Evolutionary conservation across 2,329 filamentous ascomycete species (phyloP).

Genomic region (Talaromyces piceae): DNA sequence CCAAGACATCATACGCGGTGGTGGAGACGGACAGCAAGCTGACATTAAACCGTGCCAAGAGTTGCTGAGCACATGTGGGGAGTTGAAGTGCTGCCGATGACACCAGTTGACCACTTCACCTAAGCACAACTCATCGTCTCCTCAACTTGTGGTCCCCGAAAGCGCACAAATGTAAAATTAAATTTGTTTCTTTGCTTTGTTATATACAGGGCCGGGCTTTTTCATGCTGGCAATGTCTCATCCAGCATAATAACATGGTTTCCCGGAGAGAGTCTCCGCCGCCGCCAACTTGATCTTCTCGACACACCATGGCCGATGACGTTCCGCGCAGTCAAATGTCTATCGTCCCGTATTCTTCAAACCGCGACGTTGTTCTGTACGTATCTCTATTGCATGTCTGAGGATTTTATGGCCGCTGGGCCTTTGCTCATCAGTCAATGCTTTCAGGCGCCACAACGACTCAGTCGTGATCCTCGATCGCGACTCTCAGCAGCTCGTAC

Average conservation of each 20-base stretch:
- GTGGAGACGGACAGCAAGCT: not conserved
- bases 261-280: slow-evolving; percentile 5
- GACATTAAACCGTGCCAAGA: not conserved
- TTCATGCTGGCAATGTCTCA: not conserved
- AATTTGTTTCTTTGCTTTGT: not conserved
- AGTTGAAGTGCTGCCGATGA: not conserved
- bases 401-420: not conserved
- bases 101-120: not conserved
- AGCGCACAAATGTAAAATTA: not conserved
- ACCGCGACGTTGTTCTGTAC: slow-evolving; percentile 40
- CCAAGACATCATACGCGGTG: no score
- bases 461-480: slow-evolving; percentile 88
- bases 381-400: slow-evolving; percentile 14
- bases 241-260: not conserved
- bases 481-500: slow-evolving; percentile 73
- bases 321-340: slow-evolving; percentile 29
- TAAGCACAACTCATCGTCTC: not conserved
- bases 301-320: slow-evolving; percentile 26
- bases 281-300: not conserved
- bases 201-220: not conserved
- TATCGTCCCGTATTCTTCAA: slow-evolving; percentile 36
- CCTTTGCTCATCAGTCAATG: not conserved
- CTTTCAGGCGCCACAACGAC: slow-evolving; percentile 74
- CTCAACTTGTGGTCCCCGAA: not conserved
- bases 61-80: not conserved